Base-by-base conservation (phyloP, 78 protist genomes). In the slime mould (Dictyostelium discoideum) region DNA sequence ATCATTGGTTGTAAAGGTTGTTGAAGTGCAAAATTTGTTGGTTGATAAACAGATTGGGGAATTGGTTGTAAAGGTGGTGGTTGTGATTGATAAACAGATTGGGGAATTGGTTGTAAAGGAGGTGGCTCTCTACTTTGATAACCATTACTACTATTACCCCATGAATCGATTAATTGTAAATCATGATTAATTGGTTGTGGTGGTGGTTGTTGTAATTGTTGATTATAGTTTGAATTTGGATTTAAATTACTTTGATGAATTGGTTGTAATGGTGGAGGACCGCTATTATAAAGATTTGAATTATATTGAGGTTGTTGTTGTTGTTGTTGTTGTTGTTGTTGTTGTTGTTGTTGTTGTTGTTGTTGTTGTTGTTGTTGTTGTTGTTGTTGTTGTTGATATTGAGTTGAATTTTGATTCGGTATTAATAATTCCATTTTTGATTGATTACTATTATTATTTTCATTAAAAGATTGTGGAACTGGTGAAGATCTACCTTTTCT, bases 401-500 rank as follows among this genome's bases (percentile, higher is more conserved):
- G 84, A 22, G 16, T 46, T 10, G 84, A 16, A 22, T 39, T 24
- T 24, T 24, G 29, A 9, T 0, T 46, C n/a, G 84, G 67, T 20
- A 44, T 29, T 22, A 79, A 44, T 44, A 46, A 46, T 22, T 79
- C 67, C 84, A 79, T 79, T 44, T 46, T 65, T 79, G 54, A 60
- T 77, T 39, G 83, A 5, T 37, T 46, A 13, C 10, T 9, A n/a
- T 0, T n/a, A 44, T 10, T 78, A 44, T 16, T 79, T 14, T 79
- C 54, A 74, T 37, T 79, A 26, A 79, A 42, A 14, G 83, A 44
- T 42, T 24, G n/a, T 22, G 84, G 84, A n/a, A 79, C 24, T 44
- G 84, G 84, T 79, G 84, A 79, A 39, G n/a, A n/a, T 79, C 84
- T 79, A 79, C 84, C 84, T 44, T 44, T 79, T 79, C 84, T 79